Evolutionary conservation across 768 basidiomycete species (phyloP), one percentile per base, ranked within the genome.

Genomic region (Saitozyma sp.): DNA sequence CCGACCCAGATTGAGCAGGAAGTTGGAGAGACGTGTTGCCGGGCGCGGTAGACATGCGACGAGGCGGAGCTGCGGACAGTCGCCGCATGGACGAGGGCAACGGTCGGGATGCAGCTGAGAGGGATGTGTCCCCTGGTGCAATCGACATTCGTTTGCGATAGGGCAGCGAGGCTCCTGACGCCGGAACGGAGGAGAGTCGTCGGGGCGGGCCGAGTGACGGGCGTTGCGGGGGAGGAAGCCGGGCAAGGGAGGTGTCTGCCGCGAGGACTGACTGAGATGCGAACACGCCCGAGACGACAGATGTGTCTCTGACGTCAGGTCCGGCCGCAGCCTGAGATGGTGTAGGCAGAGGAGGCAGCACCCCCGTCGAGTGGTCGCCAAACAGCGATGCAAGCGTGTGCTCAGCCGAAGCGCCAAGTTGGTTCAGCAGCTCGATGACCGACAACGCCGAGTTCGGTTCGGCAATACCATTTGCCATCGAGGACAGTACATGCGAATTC

Each of bases 341-440:
- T 29, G 2, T 29, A 29, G 58, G 58, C 9, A 59, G 40, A 38
- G 49, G 13, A 16, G 58, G 58, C 17, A 59, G 58, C 13, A 17
- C 37, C 9, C 58, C 58, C 39, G 50, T 41, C 17, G 58, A 49
- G 17, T 49, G 50, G 13, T 43, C 38, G 8, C 43, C 41, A 20
- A 62, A 62, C 17, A 62, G 48, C 9, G 41, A 29, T 7, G 53
- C 19, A 9, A 62, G 49, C 11, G 61, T 52, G 9, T 43, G 29
- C 11, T 40, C 41, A 29, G 53, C 56, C 11, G 48, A 40, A 17
- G 55, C 45, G 16, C 54, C 61, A 45, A 62, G 39, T 3, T 13
- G 3, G 13, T 43, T 37, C 54, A 62, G 48, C 61, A 50, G 45
- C 13, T 9, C 49, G 17, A 43, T 10, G 43, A 60, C 39, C 8